Conservation (phyloP, 441 rosid species). For the Populus hybrid region DNA sequence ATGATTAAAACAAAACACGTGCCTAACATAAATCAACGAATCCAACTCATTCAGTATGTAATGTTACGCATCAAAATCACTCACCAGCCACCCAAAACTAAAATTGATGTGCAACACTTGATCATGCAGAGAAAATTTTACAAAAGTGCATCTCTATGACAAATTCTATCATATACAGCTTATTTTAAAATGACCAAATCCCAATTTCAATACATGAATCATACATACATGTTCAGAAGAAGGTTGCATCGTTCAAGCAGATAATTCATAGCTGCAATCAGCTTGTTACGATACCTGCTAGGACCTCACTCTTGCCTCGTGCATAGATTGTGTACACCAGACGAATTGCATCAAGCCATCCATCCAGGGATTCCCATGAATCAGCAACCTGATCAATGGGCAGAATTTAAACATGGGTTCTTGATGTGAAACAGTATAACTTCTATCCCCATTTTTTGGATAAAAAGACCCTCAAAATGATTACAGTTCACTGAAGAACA, state of each 20-base stretch:
- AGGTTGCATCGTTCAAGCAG: neutral
- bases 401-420: neutral
- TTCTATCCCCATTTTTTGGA: neutral
- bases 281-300: conserved; percentile 86
- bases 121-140: conserved; percentile 7
- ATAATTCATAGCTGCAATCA: conserved; percentile 25
- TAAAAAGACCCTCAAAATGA: neutral
- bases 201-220: conserved; percentile 17
- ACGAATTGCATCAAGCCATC: conserved; percentile 97
- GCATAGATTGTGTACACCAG: conserved; percentile 88
- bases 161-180: conserved; percentile 26
- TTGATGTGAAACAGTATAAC: neutral
- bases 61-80: neutral
- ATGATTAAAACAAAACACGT: neutral
- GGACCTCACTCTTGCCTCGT: conserved; percentile 81
- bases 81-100: neutral
- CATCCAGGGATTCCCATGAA: conserved; percentile 94
- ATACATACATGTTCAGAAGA: neutral
- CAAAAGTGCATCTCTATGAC: neutral
- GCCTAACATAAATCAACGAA: neutral
- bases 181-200: conserved; percentile 14
- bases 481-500: neutral
- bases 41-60: neutral
- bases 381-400: conserved; percentile 71
- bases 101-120: conserved; percentile 8